phyloP scores from a whole-genome alignment of 2,329 filamentous ascomycete species.

The Kalmusia sp. region DNA sequence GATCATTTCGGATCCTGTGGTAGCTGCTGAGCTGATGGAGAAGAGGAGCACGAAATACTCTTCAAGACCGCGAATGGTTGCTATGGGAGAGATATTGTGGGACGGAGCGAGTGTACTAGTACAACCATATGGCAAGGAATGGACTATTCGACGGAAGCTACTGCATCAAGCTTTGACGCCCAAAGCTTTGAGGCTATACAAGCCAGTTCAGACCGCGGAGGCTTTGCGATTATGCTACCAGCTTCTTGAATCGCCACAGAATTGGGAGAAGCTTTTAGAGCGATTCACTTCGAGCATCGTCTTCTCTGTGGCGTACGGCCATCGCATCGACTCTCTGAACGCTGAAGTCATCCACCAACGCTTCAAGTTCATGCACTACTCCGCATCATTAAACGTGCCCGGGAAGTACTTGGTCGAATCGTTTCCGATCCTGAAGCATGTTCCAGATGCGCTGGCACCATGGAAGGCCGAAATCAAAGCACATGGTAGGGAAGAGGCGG shows the following conservation, averaged over 20 bases:
- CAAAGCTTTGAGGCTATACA: slow-evolving; percentile 53
- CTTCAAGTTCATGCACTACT: slow-evolving; percentile 58
- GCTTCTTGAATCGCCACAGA: slow-evolving; percentile 48
- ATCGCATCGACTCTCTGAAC: slow-evolving; percentile 57
- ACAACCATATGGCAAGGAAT: slow-evolving; percentile 57
- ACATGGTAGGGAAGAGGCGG: slow-evolving; percentile 47
- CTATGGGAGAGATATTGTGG: slow-evolving; percentile 55
- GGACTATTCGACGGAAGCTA: slow-evolving; percentile 50
- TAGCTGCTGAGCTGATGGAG: slow-evolving; percentile 55
- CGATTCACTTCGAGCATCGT: slow-evolving; percentile 59
- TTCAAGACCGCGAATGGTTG: slow-evolving; percentile 53
- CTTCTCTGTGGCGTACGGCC: slow-evolving; percentile 60
- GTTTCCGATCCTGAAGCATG: slow-evolving; percentile 52
- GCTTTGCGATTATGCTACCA: slow-evolving; percentile 54
- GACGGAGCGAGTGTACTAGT: slow-evolving; percentile 55
- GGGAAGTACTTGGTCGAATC: slow-evolving; percentile 56
- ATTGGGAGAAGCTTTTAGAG: slow-evolving; percentile 57
- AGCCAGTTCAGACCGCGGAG: slow-evolving; percentile 58
- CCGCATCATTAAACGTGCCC: slow-evolving; percentile 56
- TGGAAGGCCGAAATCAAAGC: slow-evolving; percentile 57
- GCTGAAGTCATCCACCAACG: slow-evolving; percentile 56
- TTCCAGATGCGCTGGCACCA: slow-evolving; percentile 54
- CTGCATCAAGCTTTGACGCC: slow-evolving; percentile 53
- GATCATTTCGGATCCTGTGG: slow-evolving; percentile 53
- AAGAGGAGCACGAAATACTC: slow-evolving; percentile 55